phyloP scores from a whole-genome alignment of 2,329 filamentous ascomycete genomes.

The Ploettnerulaceae sp. region DNA sequence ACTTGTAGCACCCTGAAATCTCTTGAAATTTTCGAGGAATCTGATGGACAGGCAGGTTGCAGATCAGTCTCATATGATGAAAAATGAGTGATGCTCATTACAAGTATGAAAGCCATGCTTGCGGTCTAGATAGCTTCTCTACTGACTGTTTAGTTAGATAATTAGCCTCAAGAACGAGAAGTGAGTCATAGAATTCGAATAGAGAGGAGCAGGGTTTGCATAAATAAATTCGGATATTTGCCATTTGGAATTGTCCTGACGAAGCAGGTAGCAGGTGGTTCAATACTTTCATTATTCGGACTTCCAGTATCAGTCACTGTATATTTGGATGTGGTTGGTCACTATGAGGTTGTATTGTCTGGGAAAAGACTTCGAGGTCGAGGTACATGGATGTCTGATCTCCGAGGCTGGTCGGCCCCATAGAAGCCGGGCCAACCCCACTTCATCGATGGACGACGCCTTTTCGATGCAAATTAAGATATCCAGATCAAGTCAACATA shows the following conservation, averaged over 20 bases:
- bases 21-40: not conserved
- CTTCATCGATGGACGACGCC: not conserved
- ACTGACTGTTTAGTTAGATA: not conserved
- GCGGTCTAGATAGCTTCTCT: not conserved
- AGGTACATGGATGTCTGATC: too few species aligned
- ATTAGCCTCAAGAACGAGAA: not conserved
- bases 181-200: not conserved
- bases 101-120: not conserved
- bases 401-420: too few species aligned
- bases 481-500: not conserved
- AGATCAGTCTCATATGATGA: not conserved
- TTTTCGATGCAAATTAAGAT: not conserved
- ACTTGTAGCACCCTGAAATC: not conserved
- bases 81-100: slow-evolving; percentile 5
- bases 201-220: not conserved
- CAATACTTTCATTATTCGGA: not conserved
- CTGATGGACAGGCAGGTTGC: not conserved
- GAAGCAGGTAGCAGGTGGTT: too few species aligned
- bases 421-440: too few species aligned
- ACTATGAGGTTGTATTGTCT: too few species aligned
- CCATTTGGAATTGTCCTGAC: not conserved
- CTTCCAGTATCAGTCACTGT: not conserved
- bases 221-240: too few species aligned
- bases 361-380: too few species aligned
- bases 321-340: not conserved